These are phyloP conservation scores for Phytophthora pseudosyringae DNA, from an alignment of 352 stramenopile species.

Conservation along the genomic window DNA sequence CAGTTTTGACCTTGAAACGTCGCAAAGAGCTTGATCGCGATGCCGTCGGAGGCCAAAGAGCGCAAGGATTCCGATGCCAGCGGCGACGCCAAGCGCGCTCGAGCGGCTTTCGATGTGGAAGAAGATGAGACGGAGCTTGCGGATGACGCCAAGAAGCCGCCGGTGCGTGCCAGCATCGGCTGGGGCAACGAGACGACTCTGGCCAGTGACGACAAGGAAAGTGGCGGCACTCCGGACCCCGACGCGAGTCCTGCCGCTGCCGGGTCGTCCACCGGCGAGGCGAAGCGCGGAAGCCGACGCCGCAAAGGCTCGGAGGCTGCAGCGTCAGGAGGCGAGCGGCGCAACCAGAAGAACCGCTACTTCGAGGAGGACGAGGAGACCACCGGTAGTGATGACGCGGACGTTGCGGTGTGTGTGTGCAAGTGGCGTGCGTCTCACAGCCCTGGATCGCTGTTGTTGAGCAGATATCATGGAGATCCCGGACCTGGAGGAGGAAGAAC, in stretches of 20 bases:
- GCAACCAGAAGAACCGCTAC: conserved; percentile 73
- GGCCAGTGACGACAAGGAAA: conserved; percentile 38
- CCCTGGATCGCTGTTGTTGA: neutral
- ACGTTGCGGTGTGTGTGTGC: neutral
- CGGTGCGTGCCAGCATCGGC: conserved; percentile 65
- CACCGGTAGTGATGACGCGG: conserved; percentile 38
- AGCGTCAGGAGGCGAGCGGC: conserved; percentile 20
- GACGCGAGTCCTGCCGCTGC: conserved; percentile 15
- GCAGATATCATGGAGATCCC: conserved; percentile 83
- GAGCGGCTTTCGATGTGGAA: conserved; percentile 54
- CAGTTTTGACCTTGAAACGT: conserved; percentile 20
- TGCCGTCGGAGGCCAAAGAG: conserved; percentile 36
- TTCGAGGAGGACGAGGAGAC: conserved; percentile 78
- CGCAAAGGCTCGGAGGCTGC: conserved; percentile 60
- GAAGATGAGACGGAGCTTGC: conserved; percentile 47
- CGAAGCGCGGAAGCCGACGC: conserved; percentile 60
- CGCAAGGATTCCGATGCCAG: conserved; percentile 28
- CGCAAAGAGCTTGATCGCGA: conserved; percentile 1
- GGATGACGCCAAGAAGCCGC: conserved; percentile 55
- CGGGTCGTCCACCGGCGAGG: conserved; percentile 36
- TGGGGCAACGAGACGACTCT: conserved; percentile 53
- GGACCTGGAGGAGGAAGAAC: conserved; percentile 83
- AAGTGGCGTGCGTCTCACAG: neutral
- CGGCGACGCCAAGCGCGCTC: conserved; percentile 24
- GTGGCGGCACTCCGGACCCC: conserved; percentile 16